Conservation (phyloP, 495 filamentous ascomycete species). For the Penicillium diatomitis region DNA sequence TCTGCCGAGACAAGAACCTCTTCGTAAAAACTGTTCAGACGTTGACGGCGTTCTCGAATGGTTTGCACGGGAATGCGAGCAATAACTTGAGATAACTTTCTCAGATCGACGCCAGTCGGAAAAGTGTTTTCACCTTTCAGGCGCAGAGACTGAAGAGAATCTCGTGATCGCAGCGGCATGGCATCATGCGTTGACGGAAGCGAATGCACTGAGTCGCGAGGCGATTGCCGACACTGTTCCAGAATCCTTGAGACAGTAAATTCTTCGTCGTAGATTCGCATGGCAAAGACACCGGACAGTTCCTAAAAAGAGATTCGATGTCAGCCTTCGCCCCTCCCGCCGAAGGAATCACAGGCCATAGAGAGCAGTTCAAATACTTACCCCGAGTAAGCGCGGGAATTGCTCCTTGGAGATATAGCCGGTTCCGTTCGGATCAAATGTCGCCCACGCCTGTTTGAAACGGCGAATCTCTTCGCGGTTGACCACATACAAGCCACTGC, state of each 20-base stretch:
- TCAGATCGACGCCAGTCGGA: conserved; percentile 66
- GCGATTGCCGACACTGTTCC: conserved; percentile 62
- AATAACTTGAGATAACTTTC: conserved; percentile 66
- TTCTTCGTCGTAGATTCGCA: conserved; percentile 91
- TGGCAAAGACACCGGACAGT: conserved; percentile 88
- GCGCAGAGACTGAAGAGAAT: conserved; percentile 10
- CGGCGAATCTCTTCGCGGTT: conserved; percentile 86
- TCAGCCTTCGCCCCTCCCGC: no score
- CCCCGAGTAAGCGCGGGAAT: conserved; percentile 82
- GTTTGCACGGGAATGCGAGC: conserved; percentile 62
- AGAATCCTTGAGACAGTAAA: conserved; percentile 77
- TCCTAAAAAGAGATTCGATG: conserved; percentile 35
- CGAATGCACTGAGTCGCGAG: conserved; percentile 27
- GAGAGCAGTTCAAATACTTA: conserved; percentile 24
- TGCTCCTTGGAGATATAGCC: conserved; percentile 87
- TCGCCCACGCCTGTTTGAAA: conserved; percentile 98
- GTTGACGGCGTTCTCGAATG: conserved; percentile 61
- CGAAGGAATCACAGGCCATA: no score
- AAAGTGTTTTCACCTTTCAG: conserved; percentile 31
- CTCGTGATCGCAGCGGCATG: conserved; percentile 14
- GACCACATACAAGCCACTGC: conserved; percentile 65
- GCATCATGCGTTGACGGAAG: conserved; percentile 7
- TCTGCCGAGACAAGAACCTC: conserved; percentile 93
- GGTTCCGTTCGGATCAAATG: conserved; percentile 80
- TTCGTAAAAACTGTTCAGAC: conserved; percentile 90